Base-by-base conservation (phyloP, 2,329 filamentous ascomycete genomes). In the Neocucurbitaria cava region DNA sequence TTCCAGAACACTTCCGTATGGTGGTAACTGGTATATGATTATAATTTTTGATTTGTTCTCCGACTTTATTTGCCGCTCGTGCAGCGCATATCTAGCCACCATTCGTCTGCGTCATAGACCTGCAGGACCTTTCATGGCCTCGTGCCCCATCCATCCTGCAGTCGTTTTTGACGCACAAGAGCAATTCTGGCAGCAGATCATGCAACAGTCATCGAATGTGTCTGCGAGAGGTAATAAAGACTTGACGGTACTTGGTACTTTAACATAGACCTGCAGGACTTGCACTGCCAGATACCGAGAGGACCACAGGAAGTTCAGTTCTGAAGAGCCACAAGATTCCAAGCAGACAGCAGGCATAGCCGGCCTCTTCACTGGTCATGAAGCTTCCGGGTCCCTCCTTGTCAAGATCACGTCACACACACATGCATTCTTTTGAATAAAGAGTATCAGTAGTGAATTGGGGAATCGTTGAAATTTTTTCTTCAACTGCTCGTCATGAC, bases 401-500 rank as follows among this genome's bases (percentile, higher is more conserved):
- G 11, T 20, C 4, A 40, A 40, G 20, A 18, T 11, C 5, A 18
- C 41, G 18, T 30, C 41, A 30, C 23, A 43, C 23, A 43, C 7
- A n/a, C 17, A 2, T 21, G 30, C 8, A 30, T n/a, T n/a, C n/a
- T n/a, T n/a, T n/a, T 9, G 6, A 18, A 43, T 2, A 28, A n/a
- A n/a, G 31, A 28, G 51, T 13, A 31, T 11, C 11, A 28, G 5
- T 41, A 26, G 24, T 71, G 67, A 70, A 71, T 65, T 74, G 62
- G 70, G 70, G 71, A 73, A 75, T 74, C 72, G 69, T 75, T 66
- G 62, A 71, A 65, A 71, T 73, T 72, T 73, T 72, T 70, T 62
- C 64, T 62, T 69, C 56, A 68, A 66, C 64, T 59, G 62, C 65
- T 73, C 65, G 62, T 65, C 64, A 64, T 68, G 58, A 55, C 56